Evolutionary conservation across 306 rosid species (phyloP).

Genomic region (Corylus americana): DNA sequence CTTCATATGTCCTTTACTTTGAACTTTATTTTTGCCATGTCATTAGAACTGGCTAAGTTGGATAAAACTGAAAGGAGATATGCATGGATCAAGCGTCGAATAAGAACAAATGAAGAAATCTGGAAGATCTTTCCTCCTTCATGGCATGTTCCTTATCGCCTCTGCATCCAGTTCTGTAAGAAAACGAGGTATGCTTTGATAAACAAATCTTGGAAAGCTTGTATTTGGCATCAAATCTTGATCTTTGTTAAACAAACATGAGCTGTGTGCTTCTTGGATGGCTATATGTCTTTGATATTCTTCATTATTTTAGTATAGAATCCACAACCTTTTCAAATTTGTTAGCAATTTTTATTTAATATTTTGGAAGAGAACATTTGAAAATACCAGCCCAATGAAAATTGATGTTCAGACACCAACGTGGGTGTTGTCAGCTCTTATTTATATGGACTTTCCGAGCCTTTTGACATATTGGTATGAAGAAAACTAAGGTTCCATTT

Average conservation of each 20-base stretch:
- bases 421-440: too few relatives aligned
- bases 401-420: background rate
- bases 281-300: background rate
- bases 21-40: constrained; percentile 22
- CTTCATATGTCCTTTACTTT: constrained; percentile 23
- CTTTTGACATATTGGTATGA: background rate
- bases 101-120: constrained; percentile 96
- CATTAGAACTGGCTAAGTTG: constrained; percentile 86
- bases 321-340: background rate
- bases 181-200: constrained; percentile 69
- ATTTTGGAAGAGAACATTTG: background rate
- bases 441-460: background rate
- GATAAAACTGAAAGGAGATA: constrained; percentile 97
- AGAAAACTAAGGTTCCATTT: background rate
- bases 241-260: constrained; percentile 6
- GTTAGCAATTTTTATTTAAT: background rate
- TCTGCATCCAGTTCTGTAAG: constrained; percentile 92
- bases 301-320: background rate
- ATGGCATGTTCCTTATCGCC: constrained; percentile 97
- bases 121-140: constrained; percentile 93
- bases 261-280: background rate
- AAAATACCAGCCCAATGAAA: background rate
- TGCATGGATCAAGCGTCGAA: constrained; percentile 99
- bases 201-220: constrained; percentile 3
- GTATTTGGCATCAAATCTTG: constrained; percentile 13